Evolutionary conservation across 352 stramenopile species (phyloP).

Genomic region (Thalassiosira hispida): DNA sequence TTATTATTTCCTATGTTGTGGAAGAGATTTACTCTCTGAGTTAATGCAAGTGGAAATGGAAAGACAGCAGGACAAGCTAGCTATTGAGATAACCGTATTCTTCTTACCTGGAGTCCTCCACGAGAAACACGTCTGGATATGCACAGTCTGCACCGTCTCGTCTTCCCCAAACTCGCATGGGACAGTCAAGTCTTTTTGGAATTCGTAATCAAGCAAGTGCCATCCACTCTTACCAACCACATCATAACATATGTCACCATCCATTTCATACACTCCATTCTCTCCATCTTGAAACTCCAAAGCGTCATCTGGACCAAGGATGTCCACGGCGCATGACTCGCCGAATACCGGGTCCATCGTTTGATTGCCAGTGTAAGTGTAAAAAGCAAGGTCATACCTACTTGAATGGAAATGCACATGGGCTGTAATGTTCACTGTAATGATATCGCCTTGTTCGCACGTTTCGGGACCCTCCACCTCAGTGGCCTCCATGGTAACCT

Average conservation of each 20-base stretch:
- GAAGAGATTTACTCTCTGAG: too few species aligned
- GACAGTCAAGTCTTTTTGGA: conserved; percentile 14
- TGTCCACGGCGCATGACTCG: conserved; percentile 13
- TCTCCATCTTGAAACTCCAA: conserved; percentile 1
- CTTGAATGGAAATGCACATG: conserved; percentile 20
- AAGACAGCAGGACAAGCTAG: too few species aligned
- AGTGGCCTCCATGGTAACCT: conserved; percentile 6
- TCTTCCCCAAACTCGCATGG: conserved; percentile 19
- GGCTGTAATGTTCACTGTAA: conserved; percentile 11
- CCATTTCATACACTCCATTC: conserved; percentile 27
- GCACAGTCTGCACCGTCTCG: neutral
- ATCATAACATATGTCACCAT: conserved; percentile 26
- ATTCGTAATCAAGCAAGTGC: conserved; percentile 12
- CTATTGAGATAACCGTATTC: too few species aligned
- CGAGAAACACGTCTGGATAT: conserved; percentile 11
- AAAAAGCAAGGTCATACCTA: conserved; percentile 22
- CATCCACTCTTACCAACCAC: conserved; percentile 17
- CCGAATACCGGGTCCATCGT: conserved; percentile 17
- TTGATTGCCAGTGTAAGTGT: conserved; percentile 8
- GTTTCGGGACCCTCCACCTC: conserved; percentile 4
- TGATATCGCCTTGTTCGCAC: conserved; percentile 11
- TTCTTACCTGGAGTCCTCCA: conserved; percentile 19
- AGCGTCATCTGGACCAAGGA: conserved; percentile 2
- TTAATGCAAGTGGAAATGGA: too few species aligned
- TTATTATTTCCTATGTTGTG: too few species aligned